Percentiles rank a stretch among this genome's conserved stretches.
Evolutionary conservation across 1,284 basidiomycete species (phyloP).

Genomic region (Grifola frondosa): DNA sequence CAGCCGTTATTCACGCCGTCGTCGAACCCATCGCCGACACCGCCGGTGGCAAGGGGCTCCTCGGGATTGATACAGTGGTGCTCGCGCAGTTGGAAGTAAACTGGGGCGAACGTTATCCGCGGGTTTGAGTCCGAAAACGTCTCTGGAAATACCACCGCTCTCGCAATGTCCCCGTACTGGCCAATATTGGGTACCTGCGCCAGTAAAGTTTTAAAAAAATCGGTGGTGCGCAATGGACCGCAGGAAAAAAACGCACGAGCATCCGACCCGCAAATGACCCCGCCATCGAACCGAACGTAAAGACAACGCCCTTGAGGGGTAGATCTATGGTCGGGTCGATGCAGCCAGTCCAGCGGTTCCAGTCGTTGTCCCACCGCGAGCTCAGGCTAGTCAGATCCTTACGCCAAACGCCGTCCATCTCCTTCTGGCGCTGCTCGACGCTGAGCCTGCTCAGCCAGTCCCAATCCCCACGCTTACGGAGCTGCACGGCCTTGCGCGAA

Average conservation of each 20-base stretch:
- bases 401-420: slow-evolving; percentile 28
- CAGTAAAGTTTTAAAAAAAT: slow-evolving; percentile 2
- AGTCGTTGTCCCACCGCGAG: slow-evolving; percentile 55
- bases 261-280: slow-evolving; percentile 64
- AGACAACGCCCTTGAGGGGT: slow-evolving; percentile 45
- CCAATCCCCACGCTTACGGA: slow-evolving; percentile 35
- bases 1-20: slow-evolving; percentile 56
- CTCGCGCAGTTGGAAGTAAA: slow-evolving; percentile 57
- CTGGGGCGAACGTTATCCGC: slow-evolving; percentile 41
- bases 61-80: slow-evolving; percentile 50
- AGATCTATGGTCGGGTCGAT: slow-evolving; percentile 39
- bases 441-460: slow-evolving; percentile 39
- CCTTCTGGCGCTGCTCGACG: slow-evolving; percentile 24
- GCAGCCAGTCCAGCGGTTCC: slow-evolving; percentile 55
- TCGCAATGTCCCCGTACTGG: slow-evolving; percentile 36
- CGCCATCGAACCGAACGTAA: slow-evolving; percentile 47
- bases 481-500: slow-evolving; percentile 34
- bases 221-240: neutral
- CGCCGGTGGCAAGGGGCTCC: slow-evolving; percentile 30
- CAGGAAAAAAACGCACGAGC: slow-evolving; percentile 40
- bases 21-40: slow-evolving; percentile 32
- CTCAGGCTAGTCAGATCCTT: slow-evolving; percentile 35
- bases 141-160: slow-evolving; percentile 27
- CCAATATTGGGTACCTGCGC: slow-evolving; percentile 34
- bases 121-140: slow-evolving; percentile 40